Base-by-base conservation (phyloP, 2,329 filamentous ascomycete species). In the Aspergillus fumigatiaffinis region DNA sequence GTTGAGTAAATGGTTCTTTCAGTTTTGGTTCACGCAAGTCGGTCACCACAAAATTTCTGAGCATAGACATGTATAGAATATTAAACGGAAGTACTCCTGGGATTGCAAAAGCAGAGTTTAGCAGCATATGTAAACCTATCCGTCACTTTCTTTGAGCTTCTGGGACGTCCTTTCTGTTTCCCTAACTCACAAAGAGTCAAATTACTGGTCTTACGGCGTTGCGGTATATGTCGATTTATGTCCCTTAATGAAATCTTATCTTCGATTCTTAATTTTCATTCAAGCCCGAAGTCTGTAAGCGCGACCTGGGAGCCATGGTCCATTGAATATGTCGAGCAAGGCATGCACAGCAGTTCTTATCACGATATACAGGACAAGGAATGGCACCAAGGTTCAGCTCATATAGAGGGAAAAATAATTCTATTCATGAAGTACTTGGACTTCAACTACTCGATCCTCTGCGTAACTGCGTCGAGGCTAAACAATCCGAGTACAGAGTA, bases 1-100 rank as follows among this genome's bases (percentile, higher is more conserved):
- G 76, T 77, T 55, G 68, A 65, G 64, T 76, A 71, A 69, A 68
- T 55, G 48, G 52, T 29, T 42, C 51, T 52, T 21, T 26, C 20
- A 35, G 9, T 55, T 52, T 60, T 54, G 56, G 35, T 46, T 59
- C 56, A 58, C 57, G 38, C 23, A 48, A 57, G 26, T 38, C 51
- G 54, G 51, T 52, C 51, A 55, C 32, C 55, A 54, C 57, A 60
- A 63, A 59, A 56, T 49, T 60, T 58, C 62, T 61, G 52, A 61
- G 62, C 64, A 66, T 70, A 68, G 60, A 54, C 56, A 58, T 63
- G 63, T 55, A 68, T 67, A 66, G 63, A 65, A 61, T 66, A 56
- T 57, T 57, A 50, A 55, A 51, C 51, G 57, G 58, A 60, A 56
- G 54, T 60, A 52, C 46, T 48, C 54, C 49, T 58, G 55, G 57